phyloP scores from a whole-genome alignment of 2,329 filamentous ascomycete species.

The Madurella mycetomatis region DNA sequence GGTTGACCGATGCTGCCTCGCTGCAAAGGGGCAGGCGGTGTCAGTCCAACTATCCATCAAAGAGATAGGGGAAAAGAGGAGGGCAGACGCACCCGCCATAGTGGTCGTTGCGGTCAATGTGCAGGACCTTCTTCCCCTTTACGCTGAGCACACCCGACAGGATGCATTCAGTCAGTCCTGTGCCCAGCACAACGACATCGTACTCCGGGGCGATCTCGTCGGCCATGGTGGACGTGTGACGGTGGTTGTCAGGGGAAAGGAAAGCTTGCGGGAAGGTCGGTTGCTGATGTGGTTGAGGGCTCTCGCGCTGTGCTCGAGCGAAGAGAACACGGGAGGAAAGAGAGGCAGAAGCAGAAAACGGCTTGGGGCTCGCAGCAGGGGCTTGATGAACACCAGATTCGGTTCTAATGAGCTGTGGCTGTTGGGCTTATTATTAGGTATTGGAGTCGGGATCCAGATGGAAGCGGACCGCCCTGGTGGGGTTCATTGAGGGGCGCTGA shows the following conservation, averaged over 20 bases:
- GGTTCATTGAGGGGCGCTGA: conserved; percentile 18
- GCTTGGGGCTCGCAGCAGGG: not conserved
- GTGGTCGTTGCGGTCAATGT: conserved; percentile 98
- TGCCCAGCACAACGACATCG: conserved; percentile 97
- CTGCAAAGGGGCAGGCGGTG: conserved; percentile 40
- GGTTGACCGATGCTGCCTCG: conserved; percentile 93
- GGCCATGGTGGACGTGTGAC: conserved; percentile 54
- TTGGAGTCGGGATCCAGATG: conserved; percentile 8
- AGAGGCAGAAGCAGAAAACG: not conserved
- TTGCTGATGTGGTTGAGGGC: not conserved
- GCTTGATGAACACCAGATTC: conserved; percentile 16
- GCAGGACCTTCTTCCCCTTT: conserved; percentile 97
- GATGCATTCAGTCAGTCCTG: conserved; percentile 97
- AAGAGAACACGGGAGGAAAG: not conserved
- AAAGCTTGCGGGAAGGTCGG: not conserved
- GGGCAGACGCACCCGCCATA: conserved; percentile 77
- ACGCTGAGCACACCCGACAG: conserved; percentile 96
- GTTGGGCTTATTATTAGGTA: conserved; percentile 19
- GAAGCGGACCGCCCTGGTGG: conserved; percentile 17
- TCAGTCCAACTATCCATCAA: conserved; percentile 15
- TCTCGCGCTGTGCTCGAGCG: not conserved
- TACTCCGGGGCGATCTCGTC: conserved; percentile 98
- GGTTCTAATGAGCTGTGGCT: conserved; percentile 9
- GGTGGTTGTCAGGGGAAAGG: conserved; percentile 10
- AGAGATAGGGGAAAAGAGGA: conserved; percentile 12